Conservation (phyloP, 2,329 filamentous ascomycete species). For the Sclerotinia borealis region DNA sequence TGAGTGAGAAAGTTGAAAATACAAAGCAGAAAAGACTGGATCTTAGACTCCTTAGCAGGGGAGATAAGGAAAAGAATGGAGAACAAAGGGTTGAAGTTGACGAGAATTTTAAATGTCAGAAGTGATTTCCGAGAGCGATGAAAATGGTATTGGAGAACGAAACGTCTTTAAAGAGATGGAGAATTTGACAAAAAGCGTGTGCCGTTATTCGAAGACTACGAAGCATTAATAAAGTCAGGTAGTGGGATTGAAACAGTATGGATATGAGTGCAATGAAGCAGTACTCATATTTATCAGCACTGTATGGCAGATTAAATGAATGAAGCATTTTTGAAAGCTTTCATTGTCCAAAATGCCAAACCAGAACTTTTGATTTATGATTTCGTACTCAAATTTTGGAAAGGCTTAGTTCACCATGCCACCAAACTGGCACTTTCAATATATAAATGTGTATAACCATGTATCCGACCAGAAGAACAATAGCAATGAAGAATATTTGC, state of each 20-base stretch:
- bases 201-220: background rate
- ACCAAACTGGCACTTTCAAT: no score
- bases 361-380: background rate
- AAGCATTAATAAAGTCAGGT: background rate
- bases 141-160: background rate
- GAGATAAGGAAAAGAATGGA: fast-evolving
- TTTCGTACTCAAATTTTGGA: no score
- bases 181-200: background rate
- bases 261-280: background rate
- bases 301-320: background rate
- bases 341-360: fast-evolving
- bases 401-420: no score
- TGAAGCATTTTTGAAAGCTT: background rate
- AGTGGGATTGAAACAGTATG: fast-evolving
- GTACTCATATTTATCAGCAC: background rate
- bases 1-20: background rate
- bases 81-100: background rate
- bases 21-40: background rate
- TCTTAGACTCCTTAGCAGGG: no score
- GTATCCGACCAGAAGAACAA: no score
- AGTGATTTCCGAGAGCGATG: no score
- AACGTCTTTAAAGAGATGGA: background rate
- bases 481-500: no score
- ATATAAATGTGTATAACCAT: no score
- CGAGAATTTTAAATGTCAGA: background rate